A percentile compares a stretch with the other conserved stretches of the same genome.
Conservation (phyloP, 345 rosid species). For the Syzygium oleosum region DNA sequence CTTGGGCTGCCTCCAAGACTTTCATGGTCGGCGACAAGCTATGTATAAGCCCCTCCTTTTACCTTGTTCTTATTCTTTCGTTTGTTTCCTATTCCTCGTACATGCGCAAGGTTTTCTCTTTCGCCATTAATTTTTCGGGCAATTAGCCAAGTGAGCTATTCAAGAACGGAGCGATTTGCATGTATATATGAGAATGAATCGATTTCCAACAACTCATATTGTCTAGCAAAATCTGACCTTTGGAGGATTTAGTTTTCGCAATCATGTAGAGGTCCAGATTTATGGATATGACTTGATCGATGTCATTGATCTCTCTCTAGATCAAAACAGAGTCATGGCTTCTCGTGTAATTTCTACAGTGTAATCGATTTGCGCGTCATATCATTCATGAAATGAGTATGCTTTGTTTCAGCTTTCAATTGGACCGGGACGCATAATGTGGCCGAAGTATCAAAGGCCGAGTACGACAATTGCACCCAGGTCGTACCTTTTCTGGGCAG, state of each 20-base stretch:
- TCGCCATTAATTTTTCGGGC: background rate
- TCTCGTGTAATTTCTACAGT: background rate
- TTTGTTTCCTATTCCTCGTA: background rate
- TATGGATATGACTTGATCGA: too few species aligned
- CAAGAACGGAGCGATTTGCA: background rate
- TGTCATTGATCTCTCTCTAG: too few species aligned
- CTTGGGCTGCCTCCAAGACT: conserved; percentile 2
- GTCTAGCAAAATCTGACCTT: too few species aligned
- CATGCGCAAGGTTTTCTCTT: background rate
- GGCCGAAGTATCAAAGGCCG: conserved; percentile 3
- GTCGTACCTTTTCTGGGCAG: background rate
- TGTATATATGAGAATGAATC: background rate
- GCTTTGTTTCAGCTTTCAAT: conserved; percentile 10
- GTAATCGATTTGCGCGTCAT: background rate
- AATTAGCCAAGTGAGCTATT: background rate
- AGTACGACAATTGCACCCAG: conserved; percentile 10
- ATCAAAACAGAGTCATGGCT: background rate
- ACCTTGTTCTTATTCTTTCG: background rate
- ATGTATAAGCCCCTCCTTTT: background rate
- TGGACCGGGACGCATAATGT: conserved; percentile 17
- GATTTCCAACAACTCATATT: background rate
- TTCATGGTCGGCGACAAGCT: conserved; percentile 3
- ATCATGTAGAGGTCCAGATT: too few species aligned
- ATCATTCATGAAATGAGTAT: background rate
- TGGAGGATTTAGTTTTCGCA: too few species aligned